A percentile compares a stretch with the other conserved stretches of the same genome.
These are phyloP conservation scores for Cajanus cajan DNA, from an alignment of 306 rosid species.

Conservation along the genomic window DNA sequence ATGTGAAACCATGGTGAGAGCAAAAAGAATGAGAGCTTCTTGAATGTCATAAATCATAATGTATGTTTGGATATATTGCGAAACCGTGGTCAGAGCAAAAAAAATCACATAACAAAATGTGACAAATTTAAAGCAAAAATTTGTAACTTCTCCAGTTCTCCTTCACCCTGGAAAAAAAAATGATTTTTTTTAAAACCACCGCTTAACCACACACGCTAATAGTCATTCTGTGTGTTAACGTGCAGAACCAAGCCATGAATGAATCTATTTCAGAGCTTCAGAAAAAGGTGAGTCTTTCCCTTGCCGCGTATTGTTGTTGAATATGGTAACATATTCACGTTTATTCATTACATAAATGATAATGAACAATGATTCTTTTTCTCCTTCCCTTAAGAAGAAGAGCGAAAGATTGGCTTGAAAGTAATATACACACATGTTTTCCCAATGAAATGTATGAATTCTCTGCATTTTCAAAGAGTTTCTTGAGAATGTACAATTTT, in stretches of 20 bases:
- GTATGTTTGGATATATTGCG: too few relatives aligned
- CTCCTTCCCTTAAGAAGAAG: not conserved
- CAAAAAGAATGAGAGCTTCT: too few relatives aligned
- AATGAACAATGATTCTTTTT: not conserved
- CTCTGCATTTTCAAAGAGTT: not conserved
- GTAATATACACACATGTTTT: not conserved
- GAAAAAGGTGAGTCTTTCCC: slow-evolving; percentile 56
- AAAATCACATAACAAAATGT: too few relatives aligned
- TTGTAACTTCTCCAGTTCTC: too few relatives aligned
- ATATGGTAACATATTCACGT: not conserved
- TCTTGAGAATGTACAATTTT: not conserved
- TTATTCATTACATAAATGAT: not conserved
- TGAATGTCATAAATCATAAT: too few relatives aligned
- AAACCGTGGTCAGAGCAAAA: too few relatives aligned
- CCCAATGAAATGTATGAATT: not conserved
- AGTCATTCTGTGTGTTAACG: not conserved
- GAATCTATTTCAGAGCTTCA: slow-evolving; percentile 81
- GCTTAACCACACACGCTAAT: too few relatives aligned
- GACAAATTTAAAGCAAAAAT: too few relatives aligned
- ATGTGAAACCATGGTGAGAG: too few relatives aligned
- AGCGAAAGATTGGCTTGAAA: not conserved
- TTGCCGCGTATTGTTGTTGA: not conserved
- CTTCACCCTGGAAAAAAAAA: too few relatives aligned
- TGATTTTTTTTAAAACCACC: too few relatives aligned
- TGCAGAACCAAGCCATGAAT: slow-evolving; percentile 81